Evolutionary conservation across 192 early-diverging fungal species (phyloP), one percentile per base, ranked within the genome.

Genomic region (Allomyces arbusculus): DNA sequence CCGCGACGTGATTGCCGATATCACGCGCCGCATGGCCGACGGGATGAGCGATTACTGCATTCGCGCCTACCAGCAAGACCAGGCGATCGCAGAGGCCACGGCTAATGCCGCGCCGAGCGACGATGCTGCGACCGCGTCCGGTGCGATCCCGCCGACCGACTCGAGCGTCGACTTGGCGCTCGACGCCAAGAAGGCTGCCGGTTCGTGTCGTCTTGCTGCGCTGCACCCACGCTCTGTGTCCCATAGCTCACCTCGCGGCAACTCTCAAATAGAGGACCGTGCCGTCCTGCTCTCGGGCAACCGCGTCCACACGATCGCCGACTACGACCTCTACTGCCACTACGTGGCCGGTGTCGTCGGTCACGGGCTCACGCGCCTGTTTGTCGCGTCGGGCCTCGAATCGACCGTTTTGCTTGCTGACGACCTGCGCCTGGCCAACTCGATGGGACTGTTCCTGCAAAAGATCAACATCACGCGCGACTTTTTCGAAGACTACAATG

Each of bases 401-500:
- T 76, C 78, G 68, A 70, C 73, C 58, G 33, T 69, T 7, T 66
- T 86, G 19, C 72, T 76, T n/a, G 72, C 79, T 25, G 69, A 76
- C 12, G 78, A 72, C 45, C 24, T 65, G 24, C 61, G 70, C 25
- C 65, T 80, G 43, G 72, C 94, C 68, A 95, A 97, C 75, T 84
- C 86, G 45, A 97, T 99, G 94, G 96, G 96, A 33, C 79, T 91
- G 63, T 97, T 99, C 74, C 78, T 99, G 69, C 96, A 99, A 83
- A 97, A 97, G 80, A 86, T 87, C 44, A 99, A 99, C 73, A 99
- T 99, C 63, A 87, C 89, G 40, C 91, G 95, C 43, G 96, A 99
- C 75, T 96, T 87, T 70, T 75, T 87, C 68, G 91, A 94, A 69
- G 96, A 99, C 69, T 69, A 92, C 63, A 71, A 82, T 20, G 91